Conservation (phyloP, 139 green algal genomes). For the Spirogloea muscicola region DNA sequence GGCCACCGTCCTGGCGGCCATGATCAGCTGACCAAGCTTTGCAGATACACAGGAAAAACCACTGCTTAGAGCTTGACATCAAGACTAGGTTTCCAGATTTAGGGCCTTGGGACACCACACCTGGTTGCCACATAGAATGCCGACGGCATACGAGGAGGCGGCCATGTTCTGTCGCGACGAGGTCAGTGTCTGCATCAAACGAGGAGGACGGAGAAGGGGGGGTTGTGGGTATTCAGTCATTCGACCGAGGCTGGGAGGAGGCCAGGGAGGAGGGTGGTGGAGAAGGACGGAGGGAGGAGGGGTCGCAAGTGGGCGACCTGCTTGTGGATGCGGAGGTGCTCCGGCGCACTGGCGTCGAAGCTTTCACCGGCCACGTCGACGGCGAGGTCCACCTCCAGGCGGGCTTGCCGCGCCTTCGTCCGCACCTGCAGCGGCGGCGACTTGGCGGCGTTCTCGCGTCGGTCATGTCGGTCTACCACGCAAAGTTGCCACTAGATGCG, state of each 20-base stretch:
- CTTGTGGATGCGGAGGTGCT: slow-evolving; percentile 21
- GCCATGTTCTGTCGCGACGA: slow-evolving; percentile 53
- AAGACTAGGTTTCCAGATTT: slow-evolving; percentile 59
- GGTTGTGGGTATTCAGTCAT: too few relatives aligned
- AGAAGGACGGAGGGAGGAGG: too few relatives aligned
- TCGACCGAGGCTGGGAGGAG: too few relatives aligned
- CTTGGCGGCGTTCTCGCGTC: too few relatives aligned
- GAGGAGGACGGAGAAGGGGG: too few relatives aligned
- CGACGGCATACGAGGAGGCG: slow-evolving; percentile 57
- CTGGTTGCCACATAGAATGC: slow-evolving; percentile 57
- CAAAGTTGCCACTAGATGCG: too few relatives aligned
- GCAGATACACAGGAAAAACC: too few relatives aligned
- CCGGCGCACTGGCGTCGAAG: slow-evolving; percentile 55
- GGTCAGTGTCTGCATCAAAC: slow-evolving; percentile 53
- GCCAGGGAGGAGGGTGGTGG: too few relatives aligned
- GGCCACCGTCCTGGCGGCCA: too few relatives aligned
- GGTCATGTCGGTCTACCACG: too few relatives aligned
- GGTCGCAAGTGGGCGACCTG: too few relatives aligned
- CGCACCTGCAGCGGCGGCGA: slow-evolving; percentile 58
- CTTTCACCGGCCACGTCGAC: slow-evolving; percentile 60
- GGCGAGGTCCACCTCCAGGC: slow-evolving; percentile 55
- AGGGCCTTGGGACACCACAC: slow-evolving; percentile 58
- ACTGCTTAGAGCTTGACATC: slow-evolving; percentile 1
- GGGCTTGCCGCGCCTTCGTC: slow-evolving; percentile 62
- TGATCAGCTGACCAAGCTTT: too few relatives aligned